Evolutionary conservation across 2,329 filamentous ascomycete species (phyloP).

Genomic region (Orbilia brochopaga): DNA sequence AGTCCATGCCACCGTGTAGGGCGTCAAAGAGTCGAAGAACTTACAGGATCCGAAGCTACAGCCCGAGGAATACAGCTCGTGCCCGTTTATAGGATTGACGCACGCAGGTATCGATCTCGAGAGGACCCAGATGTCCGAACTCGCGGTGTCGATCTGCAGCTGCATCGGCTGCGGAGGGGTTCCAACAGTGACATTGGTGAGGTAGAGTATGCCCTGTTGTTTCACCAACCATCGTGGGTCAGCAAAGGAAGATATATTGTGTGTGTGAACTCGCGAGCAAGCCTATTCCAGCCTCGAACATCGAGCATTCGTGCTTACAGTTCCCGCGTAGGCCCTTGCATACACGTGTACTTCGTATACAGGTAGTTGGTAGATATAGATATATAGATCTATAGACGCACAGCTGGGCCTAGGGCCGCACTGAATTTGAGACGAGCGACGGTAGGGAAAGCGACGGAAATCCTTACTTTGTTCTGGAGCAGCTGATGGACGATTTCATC

Average conservation of each 20-base stretch:
- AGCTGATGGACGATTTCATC: constrained; percentile 39
- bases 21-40: no score
- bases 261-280: no score
- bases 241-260: neutral
- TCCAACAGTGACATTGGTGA: constrained; percentile 44
- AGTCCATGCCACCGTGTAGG: no score
- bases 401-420: no score
- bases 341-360: no score
- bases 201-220: constrained; percentile 37
- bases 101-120: constrained; percentile 31
- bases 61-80: constrained; percentile 25
- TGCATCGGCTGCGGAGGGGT: constrained; percentile 45
- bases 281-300: no score
- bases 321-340: no score
- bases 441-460: neutral
- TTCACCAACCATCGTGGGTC: neutral
- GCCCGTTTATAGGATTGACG: constrained; percentile 17
- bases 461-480: constrained; percentile 32
- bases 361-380: no score
- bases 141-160: constrained; percentile 48
- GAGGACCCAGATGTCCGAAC: constrained; percentile 47
- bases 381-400: no score
- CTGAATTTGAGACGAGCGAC: no score
- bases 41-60: constrained; percentile 46
- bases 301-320: no score